Evolutionary conservation across 2,329 filamentous ascomycete genomes (phyloP), one percentile per base, ranked within the genome.

Genomic region (Zymoseptoria brevis): DNA sequence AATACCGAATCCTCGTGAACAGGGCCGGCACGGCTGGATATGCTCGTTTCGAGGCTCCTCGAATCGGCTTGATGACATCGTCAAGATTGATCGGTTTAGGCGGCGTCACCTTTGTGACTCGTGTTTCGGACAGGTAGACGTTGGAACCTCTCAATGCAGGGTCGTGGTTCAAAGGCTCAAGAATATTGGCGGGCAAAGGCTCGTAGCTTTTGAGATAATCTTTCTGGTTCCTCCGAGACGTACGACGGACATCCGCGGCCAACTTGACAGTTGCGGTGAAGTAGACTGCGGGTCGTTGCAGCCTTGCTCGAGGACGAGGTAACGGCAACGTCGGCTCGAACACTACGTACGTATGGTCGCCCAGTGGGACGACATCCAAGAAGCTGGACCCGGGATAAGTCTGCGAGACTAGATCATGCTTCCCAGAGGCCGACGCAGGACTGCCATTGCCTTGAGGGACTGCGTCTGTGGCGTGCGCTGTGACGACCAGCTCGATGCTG

Each of bases 1-100:
- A 85, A 71, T 90, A 90, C 53, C 87, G 81, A 58, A 92, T 83
- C 50, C 88, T 82, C 54, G 87, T 87, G 70, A 90, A 88, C 9
- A 90, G 77, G 2, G 86, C 83, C 8, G 89, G 87, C 56, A 83
- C 82, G 45, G 89, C 81, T 60, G 81, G 83, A 53, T 89, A 80
- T 7, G 83, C 79, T 35, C 87, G 78, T 58, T 81, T 82, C 54
- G 85, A 81, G 4, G 86, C 80, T 11, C 84, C 85, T 62, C 82
- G 82, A 57, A 92, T 80, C 3, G 87, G 84, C 48, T 83, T 83
- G 60, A 83, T 77, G 48, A 81, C 74, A 60, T 88, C 85, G 64
- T 83, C 83, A 22, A 79, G 71, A 30, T 78, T 77, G 54, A 84
- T 81, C 2, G 85, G 84, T 50, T 83, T 80, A 4, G 88, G 89